Base-by-base conservation (phyloP, 805 yeast species). In the Candida easanensis region DNA sequence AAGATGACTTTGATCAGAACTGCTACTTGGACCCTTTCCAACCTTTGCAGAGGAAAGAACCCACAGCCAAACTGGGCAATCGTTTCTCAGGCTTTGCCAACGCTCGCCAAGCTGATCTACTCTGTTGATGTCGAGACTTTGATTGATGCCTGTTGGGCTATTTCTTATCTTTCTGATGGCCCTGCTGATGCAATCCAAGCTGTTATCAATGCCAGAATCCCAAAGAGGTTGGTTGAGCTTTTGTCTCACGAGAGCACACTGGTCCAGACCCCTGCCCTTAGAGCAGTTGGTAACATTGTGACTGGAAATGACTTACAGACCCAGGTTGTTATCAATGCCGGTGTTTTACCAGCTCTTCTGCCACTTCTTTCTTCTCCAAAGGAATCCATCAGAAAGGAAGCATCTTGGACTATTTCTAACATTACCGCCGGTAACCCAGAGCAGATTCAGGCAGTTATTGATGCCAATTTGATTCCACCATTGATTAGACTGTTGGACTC, bases 111-210 rank as follows among this genome's bases (percentile, higher is more conserved):
- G 68, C 76, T 93, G 54, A 86, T 93, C 54, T 93, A 84, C 63
- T 86, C 96, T 11, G 77, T 84, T 50, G 99, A 93, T 63, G 82
- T 84, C 33, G 99, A 93, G 70, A 90, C 97, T 25, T 73, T 93
- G 60, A 88, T 89, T 51, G 99, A 93, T 66, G 97, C 99, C 31
- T 88, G 97, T 70, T 93, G 99, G 99, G 97, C 98, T 13, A 89
- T 93, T 42, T 88, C 97, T 1, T 93, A 93, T 64, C 69, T 93
- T 45, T 82, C 93, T 41, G 99, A 93, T 66, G 99, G 99, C 25
- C 80, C 95, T 25, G 73, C 86, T 52, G 90, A 86, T 58, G 90
- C 96, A 31, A 93, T 93, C 58, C 97, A 91, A 72, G 96, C 97
- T 7, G 98, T 93, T 40, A 85, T 93, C 49, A 97, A 93, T 64